Evolutionary conservation across 129 eudicot genomes (phyloP).

Genomic region (Escallonia herrerae): DNA sequence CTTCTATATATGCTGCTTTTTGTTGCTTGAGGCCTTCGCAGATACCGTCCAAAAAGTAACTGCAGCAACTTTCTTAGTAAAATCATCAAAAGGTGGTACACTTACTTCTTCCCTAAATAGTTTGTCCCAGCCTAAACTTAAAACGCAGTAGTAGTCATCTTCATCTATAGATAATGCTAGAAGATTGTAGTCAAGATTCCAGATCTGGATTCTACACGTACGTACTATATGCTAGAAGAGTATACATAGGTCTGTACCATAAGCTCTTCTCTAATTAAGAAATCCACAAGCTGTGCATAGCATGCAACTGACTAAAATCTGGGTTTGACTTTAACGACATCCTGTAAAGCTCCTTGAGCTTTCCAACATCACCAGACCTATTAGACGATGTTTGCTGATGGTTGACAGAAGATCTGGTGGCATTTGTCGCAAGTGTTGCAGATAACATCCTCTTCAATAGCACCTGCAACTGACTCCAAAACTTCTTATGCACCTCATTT

Average conservation of each 20-base stretch:
- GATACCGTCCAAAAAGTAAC: no score
- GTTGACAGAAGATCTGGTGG: slow-evolving; percentile 37
- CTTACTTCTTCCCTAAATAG: no score
- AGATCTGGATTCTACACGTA: no score
- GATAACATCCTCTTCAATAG: slow-evolving; percentile 72
- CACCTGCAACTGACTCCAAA: slow-evolving; percentile 77
- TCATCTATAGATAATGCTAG: no score
- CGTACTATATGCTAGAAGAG: no score
- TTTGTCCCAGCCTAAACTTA: no score
- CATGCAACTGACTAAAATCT: slow-evolving; percentile 63
- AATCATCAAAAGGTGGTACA: no score
- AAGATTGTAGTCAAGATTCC: no score
- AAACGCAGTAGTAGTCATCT: no score
- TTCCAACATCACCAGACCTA: slow-evolving; percentile 45
- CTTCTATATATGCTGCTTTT: no score
- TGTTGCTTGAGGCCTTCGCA: no score
- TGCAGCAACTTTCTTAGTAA: no score
- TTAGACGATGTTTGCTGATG: slow-evolving; percentile 26
- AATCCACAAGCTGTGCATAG: slow-evolving; percentile 60
- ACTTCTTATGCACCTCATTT: slow-evolving; percentile 27
- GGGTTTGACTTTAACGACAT: slow-evolving; percentile 58
- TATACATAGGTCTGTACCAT: background rate
- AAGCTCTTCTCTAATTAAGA: slow-evolving; percentile 4
- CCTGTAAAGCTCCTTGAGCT: slow-evolving; percentile 78
- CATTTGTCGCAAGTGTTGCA: slow-evolving; percentile 25